These are phyloP conservation scores for Macaranga tanarius DNA, from an alignment of 441 rosid species.

Conservation along the genomic window DNA sequence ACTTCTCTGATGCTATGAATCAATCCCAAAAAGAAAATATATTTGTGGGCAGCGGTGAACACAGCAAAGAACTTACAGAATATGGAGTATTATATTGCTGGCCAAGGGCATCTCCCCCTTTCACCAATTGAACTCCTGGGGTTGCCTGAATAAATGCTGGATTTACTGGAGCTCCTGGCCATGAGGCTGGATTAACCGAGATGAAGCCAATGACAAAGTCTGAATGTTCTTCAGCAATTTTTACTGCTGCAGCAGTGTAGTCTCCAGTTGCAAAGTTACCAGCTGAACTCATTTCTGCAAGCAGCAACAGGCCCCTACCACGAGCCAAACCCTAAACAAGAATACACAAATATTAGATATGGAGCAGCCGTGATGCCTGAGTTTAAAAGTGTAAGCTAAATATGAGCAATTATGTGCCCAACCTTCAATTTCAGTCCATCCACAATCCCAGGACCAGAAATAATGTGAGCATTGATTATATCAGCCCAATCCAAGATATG, in stretches of 20 bases:
- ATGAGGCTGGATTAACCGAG: conserved; percentile 91
- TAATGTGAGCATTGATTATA: conserved; percentile 81
- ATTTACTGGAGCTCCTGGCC: conserved; percentile 79
- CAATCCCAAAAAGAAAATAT: not conserved
- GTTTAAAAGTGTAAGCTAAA: not conserved
- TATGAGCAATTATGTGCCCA: conserved; percentile 5
- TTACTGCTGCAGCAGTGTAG: conserved; percentile 86
- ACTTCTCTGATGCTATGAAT: not conserved
- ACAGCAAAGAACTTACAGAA: conserved; percentile 52
- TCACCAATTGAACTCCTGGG: conserved; percentile 95
- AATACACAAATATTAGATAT: conserved; percentile 12
- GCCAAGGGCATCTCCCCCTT: conserved; percentile 86
- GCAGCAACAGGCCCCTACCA: conserved; percentile 84
- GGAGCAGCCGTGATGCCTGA: not conserved
- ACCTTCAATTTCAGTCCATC: conserved; percentile 93
- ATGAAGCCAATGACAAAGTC: conserved; percentile 96
- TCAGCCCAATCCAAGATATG: conserved; percentile 93
- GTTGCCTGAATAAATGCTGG: conserved; percentile 95
- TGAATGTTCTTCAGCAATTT: conserved; percentile 88
- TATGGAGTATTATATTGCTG: conserved; percentile 93
- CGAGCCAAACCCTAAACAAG: conserved; percentile 74
- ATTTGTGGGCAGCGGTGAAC: not conserved
- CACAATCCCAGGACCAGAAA: conserved; percentile 90
- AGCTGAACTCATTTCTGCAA: conserved; percentile 99
- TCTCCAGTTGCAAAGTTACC: conserved; percentile 95